These are phyloP conservation scores for Ophiosphaerella korrae DNA, from an alignment of 2,329 filamentous ascomycete species.

Conservation along the genomic window DNA sequence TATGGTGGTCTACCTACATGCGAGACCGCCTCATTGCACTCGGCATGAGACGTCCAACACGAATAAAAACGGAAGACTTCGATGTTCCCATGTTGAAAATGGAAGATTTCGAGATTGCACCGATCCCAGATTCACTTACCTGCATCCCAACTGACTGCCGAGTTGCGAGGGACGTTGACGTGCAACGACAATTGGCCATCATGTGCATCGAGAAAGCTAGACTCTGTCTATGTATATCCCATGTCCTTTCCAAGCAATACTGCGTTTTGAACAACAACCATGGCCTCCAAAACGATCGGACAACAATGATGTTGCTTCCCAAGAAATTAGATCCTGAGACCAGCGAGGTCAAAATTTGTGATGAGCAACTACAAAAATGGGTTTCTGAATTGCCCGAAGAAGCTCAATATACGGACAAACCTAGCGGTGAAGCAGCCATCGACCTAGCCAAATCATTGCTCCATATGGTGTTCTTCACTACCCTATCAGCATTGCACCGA, in stretches of 20 bases:
- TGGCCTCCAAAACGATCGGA: slow-evolving; percentile 69
- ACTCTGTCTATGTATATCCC: slow-evolving; percentile 85
- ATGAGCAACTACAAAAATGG: slow-evolving; percentile 80
- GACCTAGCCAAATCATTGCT: slow-evolving; percentile 81
- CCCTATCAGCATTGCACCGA: slow-evolving; percentile 85
- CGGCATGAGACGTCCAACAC: slow-evolving; percentile 89
- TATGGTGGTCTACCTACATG: slow-evolving; percentile 99
- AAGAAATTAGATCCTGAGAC: slow-evolving; percentile 85
- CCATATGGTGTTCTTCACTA: slow-evolving; percentile 93
- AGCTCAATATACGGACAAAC: slow-evolving; percentile 70
- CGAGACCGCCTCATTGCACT: slow-evolving; percentile 89
- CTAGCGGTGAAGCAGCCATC: slow-evolving; percentile 62
- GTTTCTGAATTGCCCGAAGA: slow-evolving; percentile 70
- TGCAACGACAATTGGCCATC: slow-evolving; percentile 78
- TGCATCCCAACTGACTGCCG: slow-evolving; percentile 73
- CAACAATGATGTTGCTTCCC: slow-evolving; percentile 86
- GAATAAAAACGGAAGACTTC: slow-evolving; percentile 92
- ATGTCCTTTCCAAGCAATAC: slow-evolving; percentile 89
- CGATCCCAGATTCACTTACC: slow-evolving; percentile 69
- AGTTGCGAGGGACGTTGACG: slow-evolving; percentile 69
- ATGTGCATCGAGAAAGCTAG: slow-evolving; percentile 94
- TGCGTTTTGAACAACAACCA: slow-evolving; percentile 87
- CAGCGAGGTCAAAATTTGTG: slow-evolving; percentile 77
- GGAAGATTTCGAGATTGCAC: slow-evolving; percentile 79
- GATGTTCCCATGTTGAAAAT: slow-evolving; percentile 89